phyloP scores from a whole-genome alignment of 1,284 basidiomycete species.

The Boletus nobilissimus region DNA sequence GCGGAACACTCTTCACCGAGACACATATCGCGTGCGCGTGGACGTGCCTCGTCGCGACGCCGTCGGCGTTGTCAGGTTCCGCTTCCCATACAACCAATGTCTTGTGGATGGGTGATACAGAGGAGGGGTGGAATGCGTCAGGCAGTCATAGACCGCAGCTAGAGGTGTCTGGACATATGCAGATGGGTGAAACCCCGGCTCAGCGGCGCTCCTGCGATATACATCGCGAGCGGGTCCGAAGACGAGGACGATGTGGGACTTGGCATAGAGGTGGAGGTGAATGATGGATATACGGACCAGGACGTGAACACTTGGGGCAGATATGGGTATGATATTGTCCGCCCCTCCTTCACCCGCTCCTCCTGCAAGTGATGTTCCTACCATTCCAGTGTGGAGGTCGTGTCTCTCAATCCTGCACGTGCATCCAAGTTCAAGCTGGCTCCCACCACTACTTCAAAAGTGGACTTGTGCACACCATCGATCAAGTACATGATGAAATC shows the following conservation, averaged over 20 bases:
- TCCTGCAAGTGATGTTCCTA: not conserved
- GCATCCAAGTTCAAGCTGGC: slow-evolving; percentile 40
- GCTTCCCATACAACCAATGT: not conserved
- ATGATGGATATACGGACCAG: too few relatives aligned
- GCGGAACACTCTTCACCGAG: slow-evolving; percentile 42
- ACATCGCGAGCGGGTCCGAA: slow-evolving; percentile 48
- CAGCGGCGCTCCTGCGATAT: slow-evolving; percentile 44
- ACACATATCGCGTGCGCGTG: slow-evolving; percentile 4
- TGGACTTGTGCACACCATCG: not conserved
- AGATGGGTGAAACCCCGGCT: slow-evolving; percentile 12
- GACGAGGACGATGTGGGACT: too few relatives aligned
- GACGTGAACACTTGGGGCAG: too few relatives aligned
- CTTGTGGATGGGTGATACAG: slow-evolving; percentile 7
- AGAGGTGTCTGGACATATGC: not conserved
- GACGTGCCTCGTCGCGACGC: slow-evolving; percentile 31
- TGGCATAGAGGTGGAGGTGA: too few relatives aligned
- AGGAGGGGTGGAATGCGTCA: not conserved
- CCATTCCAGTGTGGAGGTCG: not conserved
- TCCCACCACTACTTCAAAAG: not conserved
- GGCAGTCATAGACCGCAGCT: not conserved
- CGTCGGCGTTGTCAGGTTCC: not conserved
- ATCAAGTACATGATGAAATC: slow-evolving; percentile 43
- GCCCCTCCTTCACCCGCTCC: slow-evolving; percentile 33
- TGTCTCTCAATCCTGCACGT: slow-evolving; percentile 12
- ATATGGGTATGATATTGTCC: slow-evolving; percentile 43